Base-by-base conservation (phyloP, 116 monocot genomes). In the Posidonia oceanica region DNA sequence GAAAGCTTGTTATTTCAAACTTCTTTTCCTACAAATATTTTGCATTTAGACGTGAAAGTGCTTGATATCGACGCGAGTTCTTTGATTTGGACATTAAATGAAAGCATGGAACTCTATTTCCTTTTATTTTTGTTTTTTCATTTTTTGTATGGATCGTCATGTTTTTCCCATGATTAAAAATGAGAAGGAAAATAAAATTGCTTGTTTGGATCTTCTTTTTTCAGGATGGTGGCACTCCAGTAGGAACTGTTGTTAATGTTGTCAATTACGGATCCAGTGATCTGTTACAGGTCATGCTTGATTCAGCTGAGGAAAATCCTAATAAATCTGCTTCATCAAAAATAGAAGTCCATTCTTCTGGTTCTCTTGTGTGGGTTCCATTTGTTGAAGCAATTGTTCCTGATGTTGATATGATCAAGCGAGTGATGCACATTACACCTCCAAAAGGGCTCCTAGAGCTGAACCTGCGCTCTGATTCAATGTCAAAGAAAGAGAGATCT, bases 311-410 rank as follows among this genome's bases (percentile, higher is more conserved):
- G 42, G 76, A 77, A 38, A 58, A 7, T 64, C 5, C 10, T 67
- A 71, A 74, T 64, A 65, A 17, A 38, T 53, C 66, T 36, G 69
- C 41, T 66, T 59, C 75, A 57, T 54, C 67, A 58, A 69, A 71
- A 20, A 42, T 61, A 64, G 80, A 78, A 60, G 14, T 10, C 58
- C 41, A 39, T 40, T 18, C 63, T 73, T 73, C 74, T 66, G 76
- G 71, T 67, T 77, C 73, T 54, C 69, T 87, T 69, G 81, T 98
- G 15, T 93, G 85, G 89, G 72, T 98, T 72, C 98, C 98, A 44
- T 98, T 98, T 90, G 98, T 93, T 55, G 79, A 89, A 74, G 98
- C 81, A 69, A 98, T 98, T 76, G 93, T 98, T 74, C 92, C 90
- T 71, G 80, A 87, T 72, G 76, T 98, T 78, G 89, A 93, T 77